These are phyloP conservation scores for Cryphonectria carpinicola DNA, from an alignment of 2,329 filamentous ascomycete species.

Conservation along the genomic window DNA sequence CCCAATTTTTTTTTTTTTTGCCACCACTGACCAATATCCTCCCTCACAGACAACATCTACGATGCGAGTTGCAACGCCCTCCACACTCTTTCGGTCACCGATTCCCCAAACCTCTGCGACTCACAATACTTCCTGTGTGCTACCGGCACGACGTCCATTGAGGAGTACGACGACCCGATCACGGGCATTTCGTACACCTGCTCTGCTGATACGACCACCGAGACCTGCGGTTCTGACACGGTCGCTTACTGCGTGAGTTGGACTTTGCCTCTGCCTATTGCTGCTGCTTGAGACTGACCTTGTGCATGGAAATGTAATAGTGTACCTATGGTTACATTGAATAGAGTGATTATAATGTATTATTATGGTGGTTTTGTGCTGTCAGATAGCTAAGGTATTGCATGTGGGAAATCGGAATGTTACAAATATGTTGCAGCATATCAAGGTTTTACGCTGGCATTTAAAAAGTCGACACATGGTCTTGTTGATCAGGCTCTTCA, in stretches of 20 bases:
- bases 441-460: background rate
- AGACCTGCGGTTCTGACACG: conserved; percentile 20
- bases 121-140: conserved; percentile 23
- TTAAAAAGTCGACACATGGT: background rate
- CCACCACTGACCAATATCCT: background rate
- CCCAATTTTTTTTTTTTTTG: too few species aligned
- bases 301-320: background rate
- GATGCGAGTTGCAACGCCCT: conserved; percentile 17
- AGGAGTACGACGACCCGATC: conserved; percentile 22
- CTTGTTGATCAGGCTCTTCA: background rate
- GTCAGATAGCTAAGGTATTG: background rate
- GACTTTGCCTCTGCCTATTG: background rate
- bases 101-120: conserved; percentile 10
- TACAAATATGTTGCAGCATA: background rate
- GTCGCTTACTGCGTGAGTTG: conserved; percentile 20
- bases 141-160: conserved; percentile 11
- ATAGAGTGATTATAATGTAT: background rate
- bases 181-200: conserved; percentile 21
- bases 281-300: background rate
- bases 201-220: conserved; percentile 12
- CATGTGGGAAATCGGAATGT: background rate
- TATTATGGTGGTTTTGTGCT: background rate
- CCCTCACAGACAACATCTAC: conserved; percentile 16
- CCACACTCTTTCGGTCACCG: conserved; percentile 16
- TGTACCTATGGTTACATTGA: background rate